Evolutionary conservation across 2,329 filamentous ascomycete genomes (phyloP), one percentile per base, ranked within the genome.

Genomic region (Davidsoniella eucalypti): DNA sequence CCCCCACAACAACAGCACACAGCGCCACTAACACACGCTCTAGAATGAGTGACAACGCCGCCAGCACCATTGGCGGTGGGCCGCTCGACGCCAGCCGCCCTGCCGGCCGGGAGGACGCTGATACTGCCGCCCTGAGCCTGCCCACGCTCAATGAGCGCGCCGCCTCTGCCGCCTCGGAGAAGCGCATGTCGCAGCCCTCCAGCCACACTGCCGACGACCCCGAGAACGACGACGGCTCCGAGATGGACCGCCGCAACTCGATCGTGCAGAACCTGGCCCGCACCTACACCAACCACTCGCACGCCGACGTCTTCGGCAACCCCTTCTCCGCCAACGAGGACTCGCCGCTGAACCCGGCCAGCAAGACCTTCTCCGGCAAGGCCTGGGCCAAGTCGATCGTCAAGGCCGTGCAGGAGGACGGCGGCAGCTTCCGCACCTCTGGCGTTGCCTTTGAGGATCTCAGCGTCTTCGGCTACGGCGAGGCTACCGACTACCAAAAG

Each of bases 401-500:
- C 29, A 67, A 69, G 54, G 63, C 75, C 54, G 66, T 69, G 43
- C 67, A 68, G 29, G 67, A 64, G 54, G 70, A 73, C 52, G 78
- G 75, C 48, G 67, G 69, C 55, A 60, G 64, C 12, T 77, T 77
- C 61, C 73, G 80, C 57, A 75, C 73, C 12, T 71, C 76, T 0
- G 81, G 82, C 44, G 69, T 86, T 42, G 69, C 72, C 47, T 85
- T 81, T 65, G 73, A 76, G 61, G 72, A 84, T 58, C 67, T 86
- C 51, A 83, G 75, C 54, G 78, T 84, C 4, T 76, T 78, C 58
- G 80, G 81, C 39, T 84, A 72, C 57, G 80, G 80, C 42, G 73
- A 72, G 39, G 68, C 75, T 0, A 83, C 80, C 1, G 81, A 85
- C 60, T 85, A 80, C 62, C 82, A 86, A 59, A 80, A 78, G 64